These are phyloP conservation scores for Salicornia ramosissima DNA, from an alignment of 148 eudicot genomes.

Conservation along the genomic window DNA sequence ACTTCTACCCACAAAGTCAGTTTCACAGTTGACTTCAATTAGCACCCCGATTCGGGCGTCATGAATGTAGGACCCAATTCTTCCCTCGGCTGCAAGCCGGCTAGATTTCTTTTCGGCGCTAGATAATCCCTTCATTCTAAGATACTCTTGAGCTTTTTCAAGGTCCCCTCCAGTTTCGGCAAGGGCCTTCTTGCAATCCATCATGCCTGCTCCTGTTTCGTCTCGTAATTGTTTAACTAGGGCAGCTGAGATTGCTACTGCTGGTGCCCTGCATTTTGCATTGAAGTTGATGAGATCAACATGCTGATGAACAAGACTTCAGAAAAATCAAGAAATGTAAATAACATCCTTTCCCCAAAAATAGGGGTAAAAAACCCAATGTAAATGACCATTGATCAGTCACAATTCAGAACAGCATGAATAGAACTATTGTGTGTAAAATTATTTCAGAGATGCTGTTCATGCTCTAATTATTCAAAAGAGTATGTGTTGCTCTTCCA, in stretches of 20 bases:
- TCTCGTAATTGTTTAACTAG: constrained; percentile 90
- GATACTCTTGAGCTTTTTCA: constrained; percentile 87
- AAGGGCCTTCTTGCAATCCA: constrained; percentile 98
- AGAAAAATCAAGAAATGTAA: constrained; percentile 2
- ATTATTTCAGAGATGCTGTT: too few relatives aligned
- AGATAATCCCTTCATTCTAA: constrained; percentile 88
- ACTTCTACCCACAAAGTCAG: constrained; percentile 87
- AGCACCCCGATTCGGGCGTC: constrained; percentile 90
- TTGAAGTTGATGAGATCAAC: background rate
- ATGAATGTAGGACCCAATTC: constrained; percentile 93
- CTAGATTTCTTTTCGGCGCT: constrained; percentile 90
- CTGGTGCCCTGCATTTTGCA: constrained; percentile 43
- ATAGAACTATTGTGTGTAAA: background rate
- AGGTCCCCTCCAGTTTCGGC: constrained; percentile 90
- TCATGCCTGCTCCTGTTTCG: constrained; percentile 98
- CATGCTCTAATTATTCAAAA: too few relatives aligned
- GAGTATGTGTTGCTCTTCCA: too few relatives aligned
- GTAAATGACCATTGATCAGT: background rate
- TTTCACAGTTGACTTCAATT: constrained; percentile 90
- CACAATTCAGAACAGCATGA: too few relatives aligned
- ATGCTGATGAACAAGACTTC: background rate
- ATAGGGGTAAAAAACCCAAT: too few relatives aligned
- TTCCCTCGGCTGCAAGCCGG: constrained; percentile 88
- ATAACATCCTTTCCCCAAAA: too few relatives aligned
- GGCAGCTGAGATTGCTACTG: constrained; percentile 72